A percentile compares a stretch with the other conserved stretches of the same genome.
phyloP scores from a whole-genome alignment of 495 filamentous ascomycete genomes.

The Lasiosphaeriaceae sp. region DNA sequence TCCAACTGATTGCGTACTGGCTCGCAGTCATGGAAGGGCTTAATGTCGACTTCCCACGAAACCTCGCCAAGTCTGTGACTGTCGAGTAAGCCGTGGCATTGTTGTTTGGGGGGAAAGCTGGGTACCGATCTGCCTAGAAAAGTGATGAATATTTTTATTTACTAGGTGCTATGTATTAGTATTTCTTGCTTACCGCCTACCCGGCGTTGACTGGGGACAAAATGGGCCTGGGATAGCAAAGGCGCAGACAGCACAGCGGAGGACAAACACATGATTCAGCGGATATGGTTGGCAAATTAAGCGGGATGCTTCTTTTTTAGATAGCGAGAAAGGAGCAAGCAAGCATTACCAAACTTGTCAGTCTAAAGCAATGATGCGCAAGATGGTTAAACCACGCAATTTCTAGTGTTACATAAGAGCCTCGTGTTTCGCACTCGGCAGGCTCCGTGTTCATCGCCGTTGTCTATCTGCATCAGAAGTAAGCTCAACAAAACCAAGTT shows the following conservation, averaged over 20 bases:
- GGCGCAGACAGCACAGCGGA: neutral
- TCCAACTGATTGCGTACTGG: constrained; percentile 98
- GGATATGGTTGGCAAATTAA: neutral
- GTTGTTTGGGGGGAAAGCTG: neutral
- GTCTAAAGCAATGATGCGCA: too few species aligned
- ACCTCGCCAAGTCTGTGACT: constrained; percentile 97
- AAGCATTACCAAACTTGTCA: too few species aligned
- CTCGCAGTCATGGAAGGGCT: constrained; percentile 91
- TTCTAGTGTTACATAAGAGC: too few species aligned
- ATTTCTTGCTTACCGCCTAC: constrained; percentile 17
- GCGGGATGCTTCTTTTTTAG: neutral
- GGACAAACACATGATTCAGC: neutral
- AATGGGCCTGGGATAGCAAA: constrained; percentile 3
- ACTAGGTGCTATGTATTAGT: constrained; percentile 21
- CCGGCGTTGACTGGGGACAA: constrained; percentile 11
- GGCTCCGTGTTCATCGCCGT: too few species aligned
- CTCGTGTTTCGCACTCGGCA: too few species aligned
- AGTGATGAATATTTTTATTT: constrained; percentile 2
- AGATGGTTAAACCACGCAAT: too few species aligned
- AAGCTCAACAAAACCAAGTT: too few species aligned
- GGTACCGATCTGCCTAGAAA: neutral
- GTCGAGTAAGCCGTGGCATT: constrained; percentile 66
- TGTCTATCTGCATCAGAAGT: too few species aligned
- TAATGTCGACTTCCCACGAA: constrained; percentile 96
- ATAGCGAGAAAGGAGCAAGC: neutral